Evolutionary conservation across 2,329 filamentous ascomycete species (phyloP).

Genomic region (Neocatenulostroma microsporum): DNA sequence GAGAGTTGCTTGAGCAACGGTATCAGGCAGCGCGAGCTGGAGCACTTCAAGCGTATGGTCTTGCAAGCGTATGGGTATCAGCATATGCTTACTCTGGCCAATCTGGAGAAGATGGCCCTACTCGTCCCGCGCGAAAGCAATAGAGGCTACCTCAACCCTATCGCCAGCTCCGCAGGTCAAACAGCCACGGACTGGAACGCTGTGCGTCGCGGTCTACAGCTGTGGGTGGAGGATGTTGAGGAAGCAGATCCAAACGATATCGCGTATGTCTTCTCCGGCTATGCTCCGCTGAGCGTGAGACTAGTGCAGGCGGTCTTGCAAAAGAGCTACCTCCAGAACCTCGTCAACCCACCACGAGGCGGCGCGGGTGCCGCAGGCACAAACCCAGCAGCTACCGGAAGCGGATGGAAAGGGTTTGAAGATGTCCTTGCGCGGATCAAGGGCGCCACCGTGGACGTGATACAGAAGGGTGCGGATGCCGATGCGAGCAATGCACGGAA

Average conservation of each 20-base stretch:
- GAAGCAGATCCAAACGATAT: conserved; percentile 91
- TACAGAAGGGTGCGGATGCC: conserved; percentile 88
- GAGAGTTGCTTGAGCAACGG: conserved; percentile 87
- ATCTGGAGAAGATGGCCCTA: conserved; percentile 81
- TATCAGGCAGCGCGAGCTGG: conserved; percentile 79
- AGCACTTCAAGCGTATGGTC: conserved; percentile 79
- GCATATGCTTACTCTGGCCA: conserved; percentile 80
- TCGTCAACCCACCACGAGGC: conserved; percentile 36
- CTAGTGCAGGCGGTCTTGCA: conserved; percentile 89
- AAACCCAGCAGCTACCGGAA: conserved; percentile 45
- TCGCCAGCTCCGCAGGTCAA: conserved; percentile 50
- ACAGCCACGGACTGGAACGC: conserved; percentile 69
- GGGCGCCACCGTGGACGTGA: conserved; percentile 83
- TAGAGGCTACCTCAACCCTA: conserved; percentile 72
- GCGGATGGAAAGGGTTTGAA: conserved; percentile 86
- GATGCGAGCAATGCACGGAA: conserved; percentile 72
- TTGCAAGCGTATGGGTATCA: conserved; percentile 92
- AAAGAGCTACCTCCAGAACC: conserved; percentile 67
- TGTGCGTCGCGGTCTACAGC: conserved; percentile 72
- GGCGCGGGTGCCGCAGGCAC: conserved; percentile 47
- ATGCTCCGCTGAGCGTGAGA: conserved; percentile 84
- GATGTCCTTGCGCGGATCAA: conserved; percentile 81
- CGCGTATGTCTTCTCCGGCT: conserved; percentile 96
- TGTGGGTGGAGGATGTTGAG: conserved; percentile 94
- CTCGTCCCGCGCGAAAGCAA: conserved; percentile 67